Percentiles rank a stretch among this genome's conserved stretches.
These are phyloP conservation scores for Fusarium bulbicola DNA, from an alignment of 2,329 filamentous ascomycete species.

Conservation along the genomic window DNA sequence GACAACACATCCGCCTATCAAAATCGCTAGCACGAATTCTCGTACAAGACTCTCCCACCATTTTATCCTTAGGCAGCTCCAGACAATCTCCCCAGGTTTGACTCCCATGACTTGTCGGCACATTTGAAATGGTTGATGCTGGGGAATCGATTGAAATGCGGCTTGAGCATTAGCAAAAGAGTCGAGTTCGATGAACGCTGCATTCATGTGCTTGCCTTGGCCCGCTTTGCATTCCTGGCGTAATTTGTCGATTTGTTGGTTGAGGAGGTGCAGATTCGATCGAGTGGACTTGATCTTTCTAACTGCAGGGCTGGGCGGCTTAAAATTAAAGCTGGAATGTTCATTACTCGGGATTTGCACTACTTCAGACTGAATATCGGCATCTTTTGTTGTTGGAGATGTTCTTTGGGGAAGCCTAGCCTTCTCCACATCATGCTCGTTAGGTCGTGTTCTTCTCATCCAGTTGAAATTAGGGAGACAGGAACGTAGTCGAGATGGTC, in stretches of 20 bases:
- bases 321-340: accelerated
- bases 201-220: background rate
- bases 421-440: background rate
- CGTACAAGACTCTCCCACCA: background rate
- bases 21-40: accelerated
- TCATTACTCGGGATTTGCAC: accelerated
- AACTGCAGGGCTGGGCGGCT: accelerated
- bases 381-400: accelerated
- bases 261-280: background rate
- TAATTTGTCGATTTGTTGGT: background rate
- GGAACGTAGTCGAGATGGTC: accelerated
- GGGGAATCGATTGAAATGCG: background rate
- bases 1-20: background rate
- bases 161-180: background rate
- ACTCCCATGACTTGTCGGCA: background rate
- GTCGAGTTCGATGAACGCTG: background rate
- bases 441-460: background rate
- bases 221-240: background rate
- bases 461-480: accelerated
- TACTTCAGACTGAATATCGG: accelerated
- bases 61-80: background rate
- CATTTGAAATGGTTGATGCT: background rate
- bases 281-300: accelerated
- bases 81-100: background rate
- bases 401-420: accelerated